These are phyloP conservation scores for Podaxis carcinomalis DNA, from an alignment of 768 basidiomycete species.

Conservation along the genomic window DNA sequence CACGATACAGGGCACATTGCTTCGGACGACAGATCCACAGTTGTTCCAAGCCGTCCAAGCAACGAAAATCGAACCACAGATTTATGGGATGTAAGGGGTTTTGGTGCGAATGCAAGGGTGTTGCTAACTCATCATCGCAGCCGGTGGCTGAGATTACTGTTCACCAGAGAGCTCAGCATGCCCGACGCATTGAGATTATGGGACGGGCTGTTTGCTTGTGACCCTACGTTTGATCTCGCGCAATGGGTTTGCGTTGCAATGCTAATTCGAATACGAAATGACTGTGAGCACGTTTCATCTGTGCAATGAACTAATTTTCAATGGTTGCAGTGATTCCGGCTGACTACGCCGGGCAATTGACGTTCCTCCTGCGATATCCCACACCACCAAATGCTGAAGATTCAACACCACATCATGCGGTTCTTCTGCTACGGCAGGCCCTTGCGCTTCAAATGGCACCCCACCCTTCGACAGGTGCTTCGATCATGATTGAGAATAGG, in stretches of 20 bases:
- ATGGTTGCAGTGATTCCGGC: slow-evolving; percentile 64
- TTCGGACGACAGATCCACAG: slow-evolving; percentile 76
- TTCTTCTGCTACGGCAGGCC: slow-evolving; percentile 81
- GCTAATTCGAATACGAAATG: slow-evolving; percentile 90
- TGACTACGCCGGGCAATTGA: slow-evolving; percentile 85
- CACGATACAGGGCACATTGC: slow-evolving; percentile 66
- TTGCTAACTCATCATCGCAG: slow-evolving; percentile 33
- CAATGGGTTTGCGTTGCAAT: slow-evolving; percentile 92
- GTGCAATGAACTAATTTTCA: neutral
- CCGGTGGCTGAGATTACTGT: slow-evolving; percentile 91
- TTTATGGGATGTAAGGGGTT: slow-evolving; percentile 83
- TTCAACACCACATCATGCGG: slow-evolving; percentile 50
- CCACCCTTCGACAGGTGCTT: slow-evolving; percentile 69
- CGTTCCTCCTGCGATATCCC: slow-evolving; percentile 84
- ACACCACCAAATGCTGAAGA: slow-evolving; percentile 33
- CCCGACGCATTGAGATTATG: slow-evolving; percentile 82
- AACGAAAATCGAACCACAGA: slow-evolving; percentile 89
- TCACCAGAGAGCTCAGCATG: slow-evolving; percentile 89
- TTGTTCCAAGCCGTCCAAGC: slow-evolving; percentile 73
- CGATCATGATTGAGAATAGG: slow-evolving; percentile 78
- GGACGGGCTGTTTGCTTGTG: slow-evolving; percentile 93
- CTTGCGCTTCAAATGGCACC: slow-evolving; percentile 72
- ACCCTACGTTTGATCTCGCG: slow-evolving; percentile 71
- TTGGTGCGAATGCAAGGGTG: neutral
- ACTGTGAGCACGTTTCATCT: slow-evolving; percentile 49